A percentile compares a stretch with the other conserved stretches of the same genome.
Conservation (phyloP, 139 green algal genomes). For the Edaphochlamys debaryana region DNA sequence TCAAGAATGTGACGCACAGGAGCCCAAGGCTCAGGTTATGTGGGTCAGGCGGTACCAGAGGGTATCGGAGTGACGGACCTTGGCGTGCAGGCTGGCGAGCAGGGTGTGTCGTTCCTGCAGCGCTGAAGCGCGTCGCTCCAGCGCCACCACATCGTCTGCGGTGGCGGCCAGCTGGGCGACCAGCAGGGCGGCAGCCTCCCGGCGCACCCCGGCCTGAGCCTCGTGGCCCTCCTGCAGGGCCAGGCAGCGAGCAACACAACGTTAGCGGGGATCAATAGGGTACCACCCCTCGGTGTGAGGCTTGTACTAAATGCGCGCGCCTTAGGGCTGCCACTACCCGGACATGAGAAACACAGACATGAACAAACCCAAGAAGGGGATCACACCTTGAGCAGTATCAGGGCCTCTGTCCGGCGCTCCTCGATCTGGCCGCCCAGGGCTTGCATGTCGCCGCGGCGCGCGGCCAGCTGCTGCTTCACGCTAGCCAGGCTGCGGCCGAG, state of each 20-base stretch:
- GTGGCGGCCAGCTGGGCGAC: background rate
- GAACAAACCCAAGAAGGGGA: too few relatives aligned
- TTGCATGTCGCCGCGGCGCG: conserved; percentile 14
- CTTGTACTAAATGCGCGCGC: too few relatives aligned
- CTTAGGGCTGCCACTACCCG: too few relatives aligned
- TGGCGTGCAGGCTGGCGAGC: conserved; percentile 7
- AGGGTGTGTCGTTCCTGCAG: background rate
- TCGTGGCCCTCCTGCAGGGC: conserved; percentile 13
- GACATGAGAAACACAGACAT: too few relatives aligned
- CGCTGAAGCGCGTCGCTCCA: background rate
- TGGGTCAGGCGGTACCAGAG: too few relatives aligned
- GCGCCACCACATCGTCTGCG: background rate
- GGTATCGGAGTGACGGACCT: too few relatives aligned
- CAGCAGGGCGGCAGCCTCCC: background rate
- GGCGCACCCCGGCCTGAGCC: conserved; percentile 10
- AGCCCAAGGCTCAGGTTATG: background rate
- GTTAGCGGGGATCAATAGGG: too few relatives aligned
- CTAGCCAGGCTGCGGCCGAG: background rate
- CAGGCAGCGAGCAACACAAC: too few relatives aligned
- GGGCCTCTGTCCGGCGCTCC: background rate
- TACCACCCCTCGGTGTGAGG: too few relatives aligned
- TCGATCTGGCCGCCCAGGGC: conserved; percentile 3
- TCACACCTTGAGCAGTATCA: background rate
- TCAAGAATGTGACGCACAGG: too few relatives aligned
- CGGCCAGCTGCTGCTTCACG: background rate